Conservation (phyloP, 2,329 filamentous ascomycete genomes). For the Paecilomyces sp. region DNA sequence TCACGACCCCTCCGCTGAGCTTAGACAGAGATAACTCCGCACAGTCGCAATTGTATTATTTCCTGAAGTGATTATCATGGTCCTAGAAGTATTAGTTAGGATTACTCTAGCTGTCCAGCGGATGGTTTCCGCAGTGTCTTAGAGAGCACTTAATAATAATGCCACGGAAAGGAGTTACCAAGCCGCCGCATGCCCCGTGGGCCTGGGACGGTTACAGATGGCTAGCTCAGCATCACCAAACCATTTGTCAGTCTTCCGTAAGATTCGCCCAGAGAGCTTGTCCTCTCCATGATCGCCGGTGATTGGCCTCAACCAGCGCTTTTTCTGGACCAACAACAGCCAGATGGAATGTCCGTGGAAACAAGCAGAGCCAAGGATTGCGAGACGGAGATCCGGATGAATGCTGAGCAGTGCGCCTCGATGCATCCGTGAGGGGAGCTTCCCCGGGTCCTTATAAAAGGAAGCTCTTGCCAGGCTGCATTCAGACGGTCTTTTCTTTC, state of each 20-base stretch:
- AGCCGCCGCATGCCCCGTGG: background rate
- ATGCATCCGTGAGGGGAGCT: background rate
- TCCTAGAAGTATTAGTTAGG: too few species aligned
- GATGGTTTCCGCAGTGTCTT: background rate
- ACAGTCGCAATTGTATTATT: too few species aligned
- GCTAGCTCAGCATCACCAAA: background rate
- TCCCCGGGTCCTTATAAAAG: background rate
- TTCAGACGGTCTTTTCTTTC: background rate
- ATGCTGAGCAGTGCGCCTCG: background rate
- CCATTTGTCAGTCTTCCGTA: constrained; percentile 29
- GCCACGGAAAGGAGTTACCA: background rate
- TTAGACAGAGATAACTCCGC: background rate
- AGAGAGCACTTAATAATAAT: background rate
- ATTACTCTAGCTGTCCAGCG: too few species aligned
- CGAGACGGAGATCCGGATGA: background rate
- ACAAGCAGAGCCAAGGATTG: background rate
- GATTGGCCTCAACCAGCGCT: background rate
- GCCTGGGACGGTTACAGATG: background rate
- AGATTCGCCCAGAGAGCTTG: constrained; percentile 18
- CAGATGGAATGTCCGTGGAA: background rate
- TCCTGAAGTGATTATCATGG: too few species aligned
- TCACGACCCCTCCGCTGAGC: background rate
- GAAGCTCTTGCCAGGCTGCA: background rate
- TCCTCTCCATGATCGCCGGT: background rate
- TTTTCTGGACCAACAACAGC: background rate